These are phyloP conservation scores for Tulasnella sp. DNA, from an alignment of 768 basidiomycete genomes.

Conservation along the genomic window DNA sequence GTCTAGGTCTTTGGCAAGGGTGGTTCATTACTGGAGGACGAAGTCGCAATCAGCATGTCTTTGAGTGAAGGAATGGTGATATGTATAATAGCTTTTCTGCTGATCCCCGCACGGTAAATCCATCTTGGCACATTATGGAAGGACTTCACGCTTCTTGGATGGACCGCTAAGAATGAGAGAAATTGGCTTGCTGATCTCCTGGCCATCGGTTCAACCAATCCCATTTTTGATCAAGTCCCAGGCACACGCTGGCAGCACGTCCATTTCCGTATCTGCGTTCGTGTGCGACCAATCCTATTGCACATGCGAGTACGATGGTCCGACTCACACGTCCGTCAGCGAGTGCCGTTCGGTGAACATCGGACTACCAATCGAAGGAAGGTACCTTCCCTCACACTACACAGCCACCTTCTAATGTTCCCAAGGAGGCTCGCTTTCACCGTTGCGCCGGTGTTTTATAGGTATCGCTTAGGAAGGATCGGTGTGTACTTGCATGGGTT, in stretches of 20 bases:
- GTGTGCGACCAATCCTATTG: neutral
- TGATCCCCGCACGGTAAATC: neutral
- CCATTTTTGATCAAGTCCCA: neutral
- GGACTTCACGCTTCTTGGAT: neutral
- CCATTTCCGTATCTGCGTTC: neutral
- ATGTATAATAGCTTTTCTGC: neutral
- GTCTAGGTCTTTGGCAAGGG: neutral
- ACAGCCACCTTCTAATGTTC: neutral
- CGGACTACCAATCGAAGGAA: neutral
- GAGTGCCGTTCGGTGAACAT: neutral
- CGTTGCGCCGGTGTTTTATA: neutral
- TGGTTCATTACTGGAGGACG: neutral
- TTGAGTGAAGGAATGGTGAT: neutral
- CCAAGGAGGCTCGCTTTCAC: neutral
- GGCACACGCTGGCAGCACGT: neutral
- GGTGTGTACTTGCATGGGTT: neutral
- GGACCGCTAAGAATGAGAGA: neutral
- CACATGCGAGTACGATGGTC: neutral
- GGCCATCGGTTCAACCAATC: neutral
- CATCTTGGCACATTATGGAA: neutral
- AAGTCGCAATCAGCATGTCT: neutral
- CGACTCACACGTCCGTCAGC: neutral
- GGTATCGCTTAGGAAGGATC: neutral
- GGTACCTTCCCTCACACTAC: neutral
- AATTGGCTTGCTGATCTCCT: neutral